Evolutionary conservation across 176 grass and related monocot species (phyloP).

Genomic region (Carex scoparia): DNA sequence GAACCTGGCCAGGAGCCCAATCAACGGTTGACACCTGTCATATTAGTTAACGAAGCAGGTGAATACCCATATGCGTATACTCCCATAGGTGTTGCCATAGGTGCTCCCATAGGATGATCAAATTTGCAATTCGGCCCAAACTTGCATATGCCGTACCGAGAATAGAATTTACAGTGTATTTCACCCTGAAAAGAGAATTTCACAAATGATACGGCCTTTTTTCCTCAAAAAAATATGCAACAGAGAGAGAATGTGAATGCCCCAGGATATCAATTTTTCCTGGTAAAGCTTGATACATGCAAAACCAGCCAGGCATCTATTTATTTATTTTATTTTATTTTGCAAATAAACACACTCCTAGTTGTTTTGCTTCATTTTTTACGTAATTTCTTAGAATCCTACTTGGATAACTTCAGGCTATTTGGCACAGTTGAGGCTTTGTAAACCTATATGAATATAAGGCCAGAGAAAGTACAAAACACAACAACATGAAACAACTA

Average conservation of each 20-base stretch:
- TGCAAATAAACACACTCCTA: not conserved
- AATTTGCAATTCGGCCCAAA: conserved; percentile 97
- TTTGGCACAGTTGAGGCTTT: not conserved
- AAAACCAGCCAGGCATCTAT: not conserved
- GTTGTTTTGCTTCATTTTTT: not conserved
- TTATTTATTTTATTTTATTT: not conserved
- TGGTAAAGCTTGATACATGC: not conserved
- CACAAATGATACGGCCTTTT: not conserved
- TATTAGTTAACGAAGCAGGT: conserved; percentile 40
- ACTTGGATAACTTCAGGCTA: not conserved
- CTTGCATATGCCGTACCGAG: conserved; percentile 98
- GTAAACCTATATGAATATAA: not conserved
- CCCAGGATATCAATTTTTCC: not conserved
- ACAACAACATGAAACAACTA: not conserved
- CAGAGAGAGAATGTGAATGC: not conserved
- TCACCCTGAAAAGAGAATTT: conserved; percentile 57
- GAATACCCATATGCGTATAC: conserved; percentile 61
- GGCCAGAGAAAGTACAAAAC: not conserved
- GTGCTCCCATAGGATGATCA: conserved; percentile 83
- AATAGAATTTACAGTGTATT: conserved; percentile 87
- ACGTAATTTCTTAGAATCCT: not conserved
- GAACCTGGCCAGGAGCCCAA: conserved; percentile 52
- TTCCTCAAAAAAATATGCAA: not conserved
- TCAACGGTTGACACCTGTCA: conserved; percentile 32
- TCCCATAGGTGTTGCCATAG: conserved; percentile 73